Evolutionary conservation across 192 early-diverging fungal genomes (phyloP).

Genomic region (Coemansia sp.): DNA sequence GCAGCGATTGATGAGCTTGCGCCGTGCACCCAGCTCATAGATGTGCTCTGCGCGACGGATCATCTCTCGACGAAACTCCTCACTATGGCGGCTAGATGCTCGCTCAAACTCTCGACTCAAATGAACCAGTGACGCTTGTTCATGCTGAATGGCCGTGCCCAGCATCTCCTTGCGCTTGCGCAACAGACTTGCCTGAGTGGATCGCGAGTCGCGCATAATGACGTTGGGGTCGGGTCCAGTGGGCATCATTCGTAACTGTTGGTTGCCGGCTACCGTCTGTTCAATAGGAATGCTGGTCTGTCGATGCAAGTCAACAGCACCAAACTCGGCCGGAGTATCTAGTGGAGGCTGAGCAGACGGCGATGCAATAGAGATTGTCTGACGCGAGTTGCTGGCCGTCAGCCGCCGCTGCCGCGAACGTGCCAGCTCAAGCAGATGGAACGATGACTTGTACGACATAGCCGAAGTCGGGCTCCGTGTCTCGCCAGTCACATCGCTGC

Average conservation of each 20-base stretch:
- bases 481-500: conserved; percentile 5
- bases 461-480: conserved; percentile 25
- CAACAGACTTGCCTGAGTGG: conserved; percentile 49
- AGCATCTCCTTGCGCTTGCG: conserved; percentile 50
- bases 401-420: conserved; percentile 44
- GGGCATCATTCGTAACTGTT: conserved; percentile 37
- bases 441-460: conserved; percentile 53
- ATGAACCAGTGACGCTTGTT: conserved; percentile 35
- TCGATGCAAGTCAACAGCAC: conserved; percentile 25
- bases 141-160: conserved; percentile 42
- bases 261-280: conserved; percentile 20
- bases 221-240: conserved; percentile 51
- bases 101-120: conserved; percentile 49
- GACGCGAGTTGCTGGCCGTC: conserved; percentile 43
- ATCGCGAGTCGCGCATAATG: conserved; percentile 54
- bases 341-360: conserved; percentile 1
- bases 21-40: conserved; percentile 50
- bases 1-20: conserved; percentile 54
- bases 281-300: conserved; percentile 34
- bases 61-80: conserved; percentile 42
- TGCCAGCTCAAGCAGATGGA: conserved; percentile 46
- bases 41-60: conserved; percentile 48
- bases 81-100: conserved; percentile 31
- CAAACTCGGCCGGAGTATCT: conserved; percentile 1
- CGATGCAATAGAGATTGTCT: conserved; percentile 9